Evolutionary conservation across 2,329 filamentous ascomycete species (phyloP).

Genomic region (Pleurostoma richardsiae): DNA sequence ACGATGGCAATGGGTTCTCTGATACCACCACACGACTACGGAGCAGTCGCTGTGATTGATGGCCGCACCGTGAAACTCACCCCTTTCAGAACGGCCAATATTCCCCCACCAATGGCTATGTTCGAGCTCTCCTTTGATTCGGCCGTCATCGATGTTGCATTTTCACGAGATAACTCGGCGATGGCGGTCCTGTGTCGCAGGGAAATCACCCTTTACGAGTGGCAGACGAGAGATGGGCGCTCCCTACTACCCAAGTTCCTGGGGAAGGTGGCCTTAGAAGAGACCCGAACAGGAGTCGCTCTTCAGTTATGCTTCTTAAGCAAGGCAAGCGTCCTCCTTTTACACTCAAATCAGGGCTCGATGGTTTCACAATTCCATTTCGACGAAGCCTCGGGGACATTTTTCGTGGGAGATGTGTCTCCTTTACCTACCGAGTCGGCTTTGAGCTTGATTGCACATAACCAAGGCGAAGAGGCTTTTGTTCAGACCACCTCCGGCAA

Average conservation of each 20-base stretch:
- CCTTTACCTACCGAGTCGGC: conserved; percentile 4
- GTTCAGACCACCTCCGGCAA: conserved; percentile 41
- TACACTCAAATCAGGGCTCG: conserved; percentile 20
- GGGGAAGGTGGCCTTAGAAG: conserved; percentile 31
- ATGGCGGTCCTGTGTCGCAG: conserved; percentile 68
- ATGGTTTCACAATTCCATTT: conserved; percentile 16
- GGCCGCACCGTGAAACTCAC: conserved; percentile 77
- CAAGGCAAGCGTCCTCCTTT: conserved; percentile 20
- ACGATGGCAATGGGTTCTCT: conserved; percentile 65
- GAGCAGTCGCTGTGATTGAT: conserved; percentile 79
- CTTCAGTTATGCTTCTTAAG: conserved; percentile 25
- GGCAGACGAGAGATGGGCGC: conserved; percentile 56
- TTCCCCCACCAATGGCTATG: conserved; percentile 90
- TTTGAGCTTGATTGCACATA: neutral
- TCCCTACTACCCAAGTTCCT: conserved; percentile 36
- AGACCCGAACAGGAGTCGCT: conserved; percentile 16
- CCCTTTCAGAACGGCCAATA: conserved; percentile 74
- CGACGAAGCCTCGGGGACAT: neutral
- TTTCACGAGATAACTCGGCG: conserved; percentile 58
- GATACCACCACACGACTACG: conserved; percentile 67
- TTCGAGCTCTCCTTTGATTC: conserved; percentile 62
- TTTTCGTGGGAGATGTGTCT: no score
- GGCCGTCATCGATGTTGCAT: conserved; percentile 68
- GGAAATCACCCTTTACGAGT: conserved; percentile 65
- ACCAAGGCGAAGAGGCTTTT: conserved; percentile 24